These are phyloP conservation scores for Suhomyces choctaworum DNA, from an alignment of 1,139 yeast genomes.

Conservation along the genomic window DNA sequence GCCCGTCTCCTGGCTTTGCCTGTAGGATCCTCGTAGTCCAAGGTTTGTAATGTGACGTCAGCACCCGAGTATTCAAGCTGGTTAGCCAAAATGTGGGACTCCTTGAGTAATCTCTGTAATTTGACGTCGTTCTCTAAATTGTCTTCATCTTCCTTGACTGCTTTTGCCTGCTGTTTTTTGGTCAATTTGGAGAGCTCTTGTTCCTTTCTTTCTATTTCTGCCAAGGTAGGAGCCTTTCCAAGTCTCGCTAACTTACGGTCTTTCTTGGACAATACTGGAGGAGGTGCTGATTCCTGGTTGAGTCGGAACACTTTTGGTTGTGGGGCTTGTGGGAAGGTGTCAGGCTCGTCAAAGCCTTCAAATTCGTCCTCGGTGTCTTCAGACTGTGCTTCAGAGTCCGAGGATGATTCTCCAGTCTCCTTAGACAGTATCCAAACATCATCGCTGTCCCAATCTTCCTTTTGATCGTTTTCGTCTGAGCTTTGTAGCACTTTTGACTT, in stretches of 20 bases:
- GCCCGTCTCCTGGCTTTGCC: conserved; percentile 82
- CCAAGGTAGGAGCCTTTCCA: conserved; percentile 45
- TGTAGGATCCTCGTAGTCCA: conserved; percentile 67
- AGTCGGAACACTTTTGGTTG: conserved; percentile 39
- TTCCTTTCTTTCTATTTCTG: conserved; percentile 34
- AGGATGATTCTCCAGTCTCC: conserved; percentile 5
- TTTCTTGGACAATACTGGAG: conserved; percentile 26
- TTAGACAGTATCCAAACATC: conserved; percentile 2
- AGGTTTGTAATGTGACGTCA: conserved; percentile 66
- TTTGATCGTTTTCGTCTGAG: conserved; percentile 16
- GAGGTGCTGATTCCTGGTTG: conserved; percentile 16
- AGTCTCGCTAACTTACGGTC: conserved; percentile 36
- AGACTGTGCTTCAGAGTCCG: conserved; percentile 3
- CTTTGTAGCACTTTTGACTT: conserved; percentile 43
- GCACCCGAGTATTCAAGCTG: conserved; percentile 66
- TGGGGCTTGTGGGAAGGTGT: background rate
- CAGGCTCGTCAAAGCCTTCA: conserved; percentile 14
- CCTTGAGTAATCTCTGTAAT: conserved; percentile 75
- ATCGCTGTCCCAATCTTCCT: conserved; percentile 16
- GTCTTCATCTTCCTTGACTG: conserved; percentile 40
- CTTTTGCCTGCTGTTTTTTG: conserved; percentile 29
- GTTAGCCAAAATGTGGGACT: conserved; percentile 80
- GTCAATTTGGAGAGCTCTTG: conserved; percentile 24
- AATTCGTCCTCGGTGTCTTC: conserved; percentile 1
- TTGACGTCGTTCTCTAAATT: conserved; percentile 80